phyloP scores from a whole-genome alignment of 352 stramenopile genomes.

The Thalassiosira livingstoniorum region DNA sequence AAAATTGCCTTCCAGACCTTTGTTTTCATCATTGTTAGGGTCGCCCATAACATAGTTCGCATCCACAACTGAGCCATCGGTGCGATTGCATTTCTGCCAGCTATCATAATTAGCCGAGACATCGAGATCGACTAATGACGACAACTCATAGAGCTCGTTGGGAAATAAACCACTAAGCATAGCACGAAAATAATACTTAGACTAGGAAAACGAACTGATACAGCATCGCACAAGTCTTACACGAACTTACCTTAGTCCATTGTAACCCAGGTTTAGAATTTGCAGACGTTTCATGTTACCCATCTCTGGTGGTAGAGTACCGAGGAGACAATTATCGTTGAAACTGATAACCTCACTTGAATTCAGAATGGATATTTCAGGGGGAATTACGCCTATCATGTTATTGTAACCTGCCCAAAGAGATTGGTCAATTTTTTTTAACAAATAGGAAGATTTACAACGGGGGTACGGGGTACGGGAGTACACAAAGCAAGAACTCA shows the following conservation, averaged over 20 bases:
- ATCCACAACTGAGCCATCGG: not conserved
- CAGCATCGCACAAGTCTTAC: too few relatives aligned
- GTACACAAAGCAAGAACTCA: too few relatives aligned
- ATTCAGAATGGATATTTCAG: slow-evolving; percentile 43
- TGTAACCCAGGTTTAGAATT: slow-evolving; percentile 16
- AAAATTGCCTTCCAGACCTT: too few relatives aligned
- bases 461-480: too few relatives aligned
- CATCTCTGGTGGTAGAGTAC: slow-evolving; percentile 35
- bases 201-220: not conserved
- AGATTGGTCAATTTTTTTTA: not conserved
- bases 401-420: slow-evolving; percentile 48
- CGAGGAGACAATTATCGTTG: slow-evolving; percentile 37
- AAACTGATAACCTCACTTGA: slow-evolving; percentile 46
- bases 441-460: not conserved
- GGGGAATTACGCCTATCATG: slow-evolving; percentile 43
- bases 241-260: too few relatives aligned
- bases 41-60: not conserved
- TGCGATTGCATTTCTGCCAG: not conserved
- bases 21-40: too few relatives aligned
- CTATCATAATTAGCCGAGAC: not conserved
- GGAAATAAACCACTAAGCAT: slow-evolving; percentile 11
- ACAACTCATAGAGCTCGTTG: slow-evolving; percentile 2
- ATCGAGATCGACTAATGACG: not conserved
- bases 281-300: slow-evolving; percentile 48
- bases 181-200: not conserved